A percentile compares a stretch with the other conserved stretches of the same genome.
Evolutionary conservation across 108 stramenopile species (phyloP).

Genomic region (Skeletonema grethae): DNA sequence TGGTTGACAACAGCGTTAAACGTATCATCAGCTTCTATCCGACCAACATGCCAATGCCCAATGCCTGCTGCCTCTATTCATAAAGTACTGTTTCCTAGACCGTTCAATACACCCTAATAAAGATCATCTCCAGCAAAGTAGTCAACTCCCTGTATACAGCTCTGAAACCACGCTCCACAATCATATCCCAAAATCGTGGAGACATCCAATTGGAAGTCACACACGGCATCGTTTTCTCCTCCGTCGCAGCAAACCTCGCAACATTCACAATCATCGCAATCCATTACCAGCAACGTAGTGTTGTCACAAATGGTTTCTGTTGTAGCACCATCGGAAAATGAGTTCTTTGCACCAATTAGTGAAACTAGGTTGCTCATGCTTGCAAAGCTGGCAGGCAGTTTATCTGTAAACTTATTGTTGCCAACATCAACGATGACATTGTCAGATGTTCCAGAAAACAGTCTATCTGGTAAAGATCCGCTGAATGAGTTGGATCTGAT

Average conservation of each 20-base stretch:
- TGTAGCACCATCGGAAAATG: neutral
- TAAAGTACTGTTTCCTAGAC: no score
- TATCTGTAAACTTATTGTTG: neutral
- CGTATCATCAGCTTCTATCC: no score
- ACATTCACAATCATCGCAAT: neutral
- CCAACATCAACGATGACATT: neutral
- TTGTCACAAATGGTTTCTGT: neutral
- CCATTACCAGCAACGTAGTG: neutral
- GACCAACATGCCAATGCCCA: no score
- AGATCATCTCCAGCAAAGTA: no score
- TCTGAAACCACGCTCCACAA: neutral
- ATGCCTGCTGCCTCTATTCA: no score
- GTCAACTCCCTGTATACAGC: no score
- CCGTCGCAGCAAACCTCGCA: neutral
- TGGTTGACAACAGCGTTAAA: no score
- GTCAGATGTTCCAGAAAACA: neutral
- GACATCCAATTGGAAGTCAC: neutral
- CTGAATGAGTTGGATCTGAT: conserved; percentile 2
- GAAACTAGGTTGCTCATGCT: neutral
- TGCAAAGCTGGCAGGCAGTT: neutral
- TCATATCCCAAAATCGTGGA: neutral
- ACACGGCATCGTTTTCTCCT: neutral
- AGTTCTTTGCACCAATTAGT: neutral
- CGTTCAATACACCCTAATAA: no score
- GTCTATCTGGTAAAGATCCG: neutral